Conservation (phyloP, 2,329 filamentous ascomycete genomes). For the Apiospora hydei region DNA sequence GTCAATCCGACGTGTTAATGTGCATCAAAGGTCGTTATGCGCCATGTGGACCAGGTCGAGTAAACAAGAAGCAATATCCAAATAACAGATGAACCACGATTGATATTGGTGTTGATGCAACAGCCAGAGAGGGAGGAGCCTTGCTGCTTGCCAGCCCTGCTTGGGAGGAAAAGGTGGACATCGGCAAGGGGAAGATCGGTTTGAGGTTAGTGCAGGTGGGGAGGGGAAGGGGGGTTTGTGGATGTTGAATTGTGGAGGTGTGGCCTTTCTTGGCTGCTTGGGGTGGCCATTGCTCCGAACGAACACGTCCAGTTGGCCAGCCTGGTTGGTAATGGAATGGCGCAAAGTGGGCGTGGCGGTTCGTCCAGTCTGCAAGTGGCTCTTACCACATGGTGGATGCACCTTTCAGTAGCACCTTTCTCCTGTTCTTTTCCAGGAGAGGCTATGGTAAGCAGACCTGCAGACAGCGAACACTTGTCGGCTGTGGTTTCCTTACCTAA, state of each 20-base stretch:
- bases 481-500: slow-evolving; percentile 4
- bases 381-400: slow-evolving; percentile 11
- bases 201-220: slow-evolving; percentile 9
- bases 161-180: not conserved
- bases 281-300: not conserved
- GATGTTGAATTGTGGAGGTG: not conserved
- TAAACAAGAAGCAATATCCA: slow-evolving; percentile 3
- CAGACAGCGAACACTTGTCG: not conserved
- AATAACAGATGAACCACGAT: not conserved
- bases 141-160: slow-evolving; percentile 4
- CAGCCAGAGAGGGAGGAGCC: not conserved
- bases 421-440: slow-evolving; percentile 15
- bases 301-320: not conserved
- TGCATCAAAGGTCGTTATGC: not conserved
- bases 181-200: not conserved
- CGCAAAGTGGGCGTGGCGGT: slow-evolving; percentile 13
- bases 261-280: not conserved
- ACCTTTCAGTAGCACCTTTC: not conserved
- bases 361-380: slow-evolving; percentile 1
- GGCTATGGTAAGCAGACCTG: slow-evolving; percentile 2
- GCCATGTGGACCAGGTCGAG: not conserved
- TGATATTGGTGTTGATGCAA: not conserved
- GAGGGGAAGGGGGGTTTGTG: slow-evolving; percentile 6
- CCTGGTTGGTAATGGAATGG: not conserved
- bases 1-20: not conserved